Percentiles rank a stretch among this genome's conserved stretches.
These are phyloP conservation scores for Pyrenopolyporus hunteri DNA, from an alignment of 495 filamentous ascomycete species.

Conservation along the genomic window DNA sequence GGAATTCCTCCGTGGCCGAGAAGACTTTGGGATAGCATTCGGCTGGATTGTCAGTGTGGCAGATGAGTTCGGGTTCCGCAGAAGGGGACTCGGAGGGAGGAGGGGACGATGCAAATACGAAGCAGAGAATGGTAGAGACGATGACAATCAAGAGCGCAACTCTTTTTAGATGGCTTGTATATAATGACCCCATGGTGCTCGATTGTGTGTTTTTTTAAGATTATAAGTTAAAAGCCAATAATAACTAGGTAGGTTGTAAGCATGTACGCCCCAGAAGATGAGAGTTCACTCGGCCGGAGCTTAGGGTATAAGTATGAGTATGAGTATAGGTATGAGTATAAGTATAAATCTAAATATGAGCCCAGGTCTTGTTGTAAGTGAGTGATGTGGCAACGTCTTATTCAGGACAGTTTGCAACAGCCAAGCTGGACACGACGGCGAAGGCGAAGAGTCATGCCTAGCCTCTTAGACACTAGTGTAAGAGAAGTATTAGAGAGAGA, in stretches of 20 bases:
- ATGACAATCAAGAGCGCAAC: conserved; percentile 10
- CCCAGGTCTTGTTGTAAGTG: conserved; percentile 19
- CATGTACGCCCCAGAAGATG: no score
- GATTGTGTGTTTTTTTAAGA: background rate
- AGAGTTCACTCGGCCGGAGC: no score
- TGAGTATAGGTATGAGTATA: no score
- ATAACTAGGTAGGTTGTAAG: no score
- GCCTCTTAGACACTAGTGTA: conserved; percentile 1
- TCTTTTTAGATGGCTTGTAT: conserved; percentile 12
- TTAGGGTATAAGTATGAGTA: conserved; percentile 1
- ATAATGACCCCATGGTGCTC: conserved; percentile 22
- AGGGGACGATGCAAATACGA: conserved; percentile 18
- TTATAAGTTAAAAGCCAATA: background rate
- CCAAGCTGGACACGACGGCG: conserved; percentile 34
- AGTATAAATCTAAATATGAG: no score
- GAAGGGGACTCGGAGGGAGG: conserved; percentile 38
- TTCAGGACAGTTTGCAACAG: conserved; percentile 45
- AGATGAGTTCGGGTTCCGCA: conserved; percentile 61
- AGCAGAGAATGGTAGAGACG: conserved; percentile 12
- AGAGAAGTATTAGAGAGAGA: background rate
- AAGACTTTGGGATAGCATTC: conserved; percentile 71
- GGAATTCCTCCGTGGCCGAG: conserved; percentile 65
- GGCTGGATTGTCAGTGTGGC: conserved; percentile 60
- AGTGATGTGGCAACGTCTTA: conserved; percentile 35
- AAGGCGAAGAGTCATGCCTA: conserved; percentile 12